Evolutionary conservation across 2,329 filamentous ascomycete species (phyloP), one percentile per base, ranked within the genome.

Genomic region (Neopestalotiopsis sp.): DNA sequence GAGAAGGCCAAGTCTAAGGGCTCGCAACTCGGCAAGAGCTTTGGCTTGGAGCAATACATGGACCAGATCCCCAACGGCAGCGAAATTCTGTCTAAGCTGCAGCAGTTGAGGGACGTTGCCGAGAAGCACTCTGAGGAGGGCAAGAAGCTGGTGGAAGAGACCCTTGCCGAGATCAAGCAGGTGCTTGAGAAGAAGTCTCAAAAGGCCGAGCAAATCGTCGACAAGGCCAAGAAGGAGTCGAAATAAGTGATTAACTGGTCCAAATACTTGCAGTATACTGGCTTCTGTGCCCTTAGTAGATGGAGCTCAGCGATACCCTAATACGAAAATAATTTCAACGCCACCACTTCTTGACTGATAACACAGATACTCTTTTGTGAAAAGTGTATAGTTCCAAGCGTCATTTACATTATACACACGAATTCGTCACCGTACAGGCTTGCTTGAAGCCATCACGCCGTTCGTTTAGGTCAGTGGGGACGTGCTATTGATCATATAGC

Each of bases 71-170:
- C 91, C 0, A 86, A 88, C 13, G 90, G 89, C 0, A 84, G 86
- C 58, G 87, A 92, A 78, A 87, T 94, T 62, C 76, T 92, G 45
- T 84, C 88, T 45, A 92, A 93, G 80, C 77, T 94, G 67, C 83
- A 89, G 74, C 86, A 92, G 74, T 79, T 94, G 67, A 85, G 88
- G 72, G 85, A 92, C 71, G 83, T 91, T 14, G 90, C 89, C 0
- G 84, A 91, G 74, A 89, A 92, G 81, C 89, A 92, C 77, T 89
- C 88, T 64, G 84, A 89, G 5, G 90, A 94, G 78, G 91, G 91
- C 2, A 87, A 94, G 83, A 87, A 89, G 79, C 82, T 94, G 49
- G 78, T 92, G 65, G 89, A 90, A 80, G 90, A 92, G 76, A 91
- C 91, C 0, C 83, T 92, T 63, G 85, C 91, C 59, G 91, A 93